Evolutionary conservation across 2,329 filamentous ascomycete genomes (phyloP), one percentile per base, ranked within the genome.

Genomic region (Scortechinia acanthostroma): DNA sequence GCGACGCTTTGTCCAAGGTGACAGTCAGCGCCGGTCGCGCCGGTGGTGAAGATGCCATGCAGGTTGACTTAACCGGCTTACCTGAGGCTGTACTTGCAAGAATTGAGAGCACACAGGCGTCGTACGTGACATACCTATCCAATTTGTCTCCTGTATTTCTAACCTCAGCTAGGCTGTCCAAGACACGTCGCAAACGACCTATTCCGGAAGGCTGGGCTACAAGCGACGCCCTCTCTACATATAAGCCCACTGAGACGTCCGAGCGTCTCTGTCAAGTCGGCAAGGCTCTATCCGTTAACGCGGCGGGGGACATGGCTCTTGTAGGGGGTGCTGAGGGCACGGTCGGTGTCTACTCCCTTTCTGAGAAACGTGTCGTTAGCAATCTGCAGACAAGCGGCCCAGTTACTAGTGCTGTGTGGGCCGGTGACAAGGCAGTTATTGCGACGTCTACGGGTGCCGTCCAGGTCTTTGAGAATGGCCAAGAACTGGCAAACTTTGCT

Each of bases 201-300:
- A 71, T 94, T 25, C 91, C 93, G 22, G 79, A 87, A 49, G 88
- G 78, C 46, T 97, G 93, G 91, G 86, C 83, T 3, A 88, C 85
- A 4, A 64, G 77, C 40, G 88, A 95, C 44, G 75, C 79, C 4
- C 73, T 98, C 6, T 63, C 71, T 6, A 6, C 35, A 40, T 40
- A 40, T 3, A 58, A 68, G 1, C 73, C 78, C 47, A 59, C 66
- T 37, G 63, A 68, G 47, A 56, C 61, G 13, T 58, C 65, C 3
- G 70, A 73, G 16, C 72, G 68, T 47, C 60, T 72, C 22, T 55
- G 74, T 4, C 64, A 71, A 3, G 65, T 79, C 2, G 56, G 66
- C 2, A 65, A 73, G 46, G 64, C 73, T 3, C 73, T 74, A 0
- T 71, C 72, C 1, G 62, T 80, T 4, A 66, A 66, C 14, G 50